Evolutionary conservation across 805 yeast genomes (phyloP).

Genomic region (Candida boleticola): DNA sequence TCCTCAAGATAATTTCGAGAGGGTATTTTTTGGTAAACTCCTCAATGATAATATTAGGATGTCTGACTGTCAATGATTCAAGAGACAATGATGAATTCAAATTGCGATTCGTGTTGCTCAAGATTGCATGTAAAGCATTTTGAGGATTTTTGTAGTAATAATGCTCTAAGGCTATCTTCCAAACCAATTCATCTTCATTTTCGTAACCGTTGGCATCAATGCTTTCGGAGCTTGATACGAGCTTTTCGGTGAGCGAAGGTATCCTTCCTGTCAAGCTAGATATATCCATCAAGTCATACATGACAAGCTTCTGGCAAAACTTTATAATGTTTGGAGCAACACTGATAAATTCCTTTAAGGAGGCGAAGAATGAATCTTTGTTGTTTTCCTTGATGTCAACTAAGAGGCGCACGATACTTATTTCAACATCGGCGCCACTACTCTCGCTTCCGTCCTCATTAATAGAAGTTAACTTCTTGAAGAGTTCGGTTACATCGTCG

Average conservation of each 20-base stretch:
- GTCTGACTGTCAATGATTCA: slow-evolving; percentile 10
- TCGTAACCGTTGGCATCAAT: background rate
- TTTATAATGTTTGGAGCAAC: background rate
- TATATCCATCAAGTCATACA: background rate
- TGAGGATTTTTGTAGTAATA: background rate
- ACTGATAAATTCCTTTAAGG: background rate
- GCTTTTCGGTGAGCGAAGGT: background rate
- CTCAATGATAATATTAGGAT: slow-evolving; percentile 21
- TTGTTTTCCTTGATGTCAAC: background rate
- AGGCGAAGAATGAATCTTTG: background rate
- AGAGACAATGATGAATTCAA: background rate
- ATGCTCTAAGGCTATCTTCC: background rate
- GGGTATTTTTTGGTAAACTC: slow-evolving; percentile 16
- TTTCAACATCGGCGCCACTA: background rate
- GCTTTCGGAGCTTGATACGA: background rate
- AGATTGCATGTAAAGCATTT: background rate
- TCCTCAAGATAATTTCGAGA: slow-evolving; percentile 13
- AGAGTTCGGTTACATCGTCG: background rate
- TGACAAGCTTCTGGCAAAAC: background rate
- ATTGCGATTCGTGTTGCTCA: background rate
- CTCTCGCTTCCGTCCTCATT: background rate
- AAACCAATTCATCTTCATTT: background rate
- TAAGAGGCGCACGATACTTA: background rate
- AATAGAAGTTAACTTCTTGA: background rate
- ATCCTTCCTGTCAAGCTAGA: background rate